Evolutionary conservation across 805 yeast species (phyloP), one percentile per base, ranked within the genome.

Genomic region (Candida easanensis): DNA sequence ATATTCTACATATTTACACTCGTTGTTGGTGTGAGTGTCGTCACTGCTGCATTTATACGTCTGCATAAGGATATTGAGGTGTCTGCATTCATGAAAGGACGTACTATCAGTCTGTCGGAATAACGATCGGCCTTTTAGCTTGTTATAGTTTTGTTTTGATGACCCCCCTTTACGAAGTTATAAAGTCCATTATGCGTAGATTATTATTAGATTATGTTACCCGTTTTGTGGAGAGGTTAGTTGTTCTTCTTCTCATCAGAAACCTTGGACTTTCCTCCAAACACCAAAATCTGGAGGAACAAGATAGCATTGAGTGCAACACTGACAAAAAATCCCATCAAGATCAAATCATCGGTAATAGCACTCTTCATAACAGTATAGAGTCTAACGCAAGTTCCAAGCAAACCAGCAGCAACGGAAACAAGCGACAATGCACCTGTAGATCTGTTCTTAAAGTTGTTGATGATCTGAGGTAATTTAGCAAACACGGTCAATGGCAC

Each of bases 401-500:
- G 40, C 15, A 68, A 49, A 33, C 66, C 64, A 25, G 62, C 68
- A 41, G 63, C 58, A 17, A 69, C 70, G 8, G 71, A 56, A 18
- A 65, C 54, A 7, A 64, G 56, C 11, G 71, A 59, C 43, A 70
- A 52, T 42, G 67, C 67, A 17, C 76, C 78, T 5, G 77, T 71
- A 30, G 74, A 68, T 40, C 62, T 66, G 28, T 56, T 54, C 33
- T 50, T 48, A 52, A 60, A 63, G 51, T 69, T 71, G 33, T 57
- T 55, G 27, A 52, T 16, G 16, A 70, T 70, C 51, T 73, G 77
- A 0, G 77, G 76, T 11, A 73, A 41, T 45, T 69, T 69, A 39
- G 66, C 56, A 10, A 58, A 40, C 15, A 70, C 52, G 0, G 62
- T 49, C 35, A 70, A 46, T 17, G 74, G 74, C 15, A 68, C 59